Percentiles rank a stretch among this genome's conserved stretches.
phyloP scores from a whole-genome alignment of 352 stramenopile species.

The Phytophthora agathidicida region DNA sequence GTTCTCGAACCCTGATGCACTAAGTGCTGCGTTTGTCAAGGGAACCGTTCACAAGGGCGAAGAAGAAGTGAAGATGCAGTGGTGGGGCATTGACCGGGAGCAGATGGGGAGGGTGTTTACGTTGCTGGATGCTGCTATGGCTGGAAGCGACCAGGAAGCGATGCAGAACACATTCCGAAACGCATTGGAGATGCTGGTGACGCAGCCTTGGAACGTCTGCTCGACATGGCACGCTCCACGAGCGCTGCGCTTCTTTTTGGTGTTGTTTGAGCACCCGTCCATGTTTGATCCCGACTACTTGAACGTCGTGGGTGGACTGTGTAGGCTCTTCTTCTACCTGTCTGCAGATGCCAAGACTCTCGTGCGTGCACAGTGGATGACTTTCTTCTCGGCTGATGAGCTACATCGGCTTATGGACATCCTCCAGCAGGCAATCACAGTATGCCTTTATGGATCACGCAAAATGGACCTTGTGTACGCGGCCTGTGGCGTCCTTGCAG shows the following conservation, averaged over 20 bases:
- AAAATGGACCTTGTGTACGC: constrained; percentile 85
- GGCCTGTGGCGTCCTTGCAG: constrained; percentile 62
- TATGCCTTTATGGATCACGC: constrained; percentile 69
- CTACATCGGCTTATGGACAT: constrained; percentile 70
- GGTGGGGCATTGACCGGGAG: constrained; percentile 60
- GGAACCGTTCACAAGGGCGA: constrained; percentile 3
- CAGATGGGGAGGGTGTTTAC: constrained; percentile 53
- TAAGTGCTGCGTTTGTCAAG: constrained; percentile 61
- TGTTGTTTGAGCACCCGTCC: constrained; percentile 76
- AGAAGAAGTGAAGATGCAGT: constrained; percentile 31
- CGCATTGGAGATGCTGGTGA: constrained; percentile 69
- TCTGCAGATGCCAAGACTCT: constrained; percentile 52
- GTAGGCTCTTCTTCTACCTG: constrained; percentile 74
- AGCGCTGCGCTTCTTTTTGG: constrained; percentile 66
- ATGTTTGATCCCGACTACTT: constrained; percentile 84
- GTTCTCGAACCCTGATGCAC: constrained; percentile 64
- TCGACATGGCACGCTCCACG: constrained; percentile 61
- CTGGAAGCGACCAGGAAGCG: constrained; percentile 41
- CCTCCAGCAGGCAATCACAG: constrained; percentile 80
- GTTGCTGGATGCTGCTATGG: constrained; percentile 47
- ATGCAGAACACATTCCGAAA: constrained; percentile 80
- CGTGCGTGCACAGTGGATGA: constrained; percentile 59
- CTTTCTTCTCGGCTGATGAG: constrained; percentile 60
- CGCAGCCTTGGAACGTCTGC: constrained; percentile 76
- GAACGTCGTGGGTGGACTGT: constrained; percentile 70